Evolutionary conservation across 192 early-diverging fungal genomes (phyloP), one percentile per base, ranked within the genome.

Genomic region (Coemansia sp.): DNA sequence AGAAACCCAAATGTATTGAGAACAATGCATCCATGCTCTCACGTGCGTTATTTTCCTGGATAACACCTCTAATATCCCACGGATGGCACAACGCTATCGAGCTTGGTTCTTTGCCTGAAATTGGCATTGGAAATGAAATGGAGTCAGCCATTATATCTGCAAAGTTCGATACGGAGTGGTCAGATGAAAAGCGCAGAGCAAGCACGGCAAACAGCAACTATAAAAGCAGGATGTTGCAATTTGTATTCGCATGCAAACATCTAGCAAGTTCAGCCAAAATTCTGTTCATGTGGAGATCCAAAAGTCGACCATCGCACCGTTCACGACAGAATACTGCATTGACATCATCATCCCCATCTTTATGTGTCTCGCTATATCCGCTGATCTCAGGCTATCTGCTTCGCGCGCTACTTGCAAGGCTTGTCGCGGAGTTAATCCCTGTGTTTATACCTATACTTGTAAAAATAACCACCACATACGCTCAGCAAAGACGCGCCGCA

Each of bases 371-470:
- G 1, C 26, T 81, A 40, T 76, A 70, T 26, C 74, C 62, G 41
- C 58, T 81, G 23, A 64, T 73, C 11, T 66, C 74, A 1, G 61
- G 68, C 10, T 53, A 73, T 38, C 49, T 81, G 53, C 47, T 54
- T 15, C 49, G 70, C 4, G 79, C 79, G 0, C 61, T 81, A 32
- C 26, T 66, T 9, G 68, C 79, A 13, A 67, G 79, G 13, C 65
- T 81, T 15, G 32, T 81, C 21, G 64, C 74, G 2, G 79, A 81
- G 68, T 64, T 76, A 15, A 69, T 70, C 23, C 79, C 79, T 0
- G 79, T 81, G 2, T 67, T 70, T 60, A 76, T 81, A 44, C 79
- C 79, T 11, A 65, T 81, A 12, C 59, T 81, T 38, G 70, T 81
- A 9, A 81, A 70, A 49, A 50, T 81, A 23, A 67, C 70, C 0